Evolutionary conservation across 805 yeast genomes (phyloP), one percentile per base, ranked within the genome.

Genomic region (Naumovozyma baii): DNA sequence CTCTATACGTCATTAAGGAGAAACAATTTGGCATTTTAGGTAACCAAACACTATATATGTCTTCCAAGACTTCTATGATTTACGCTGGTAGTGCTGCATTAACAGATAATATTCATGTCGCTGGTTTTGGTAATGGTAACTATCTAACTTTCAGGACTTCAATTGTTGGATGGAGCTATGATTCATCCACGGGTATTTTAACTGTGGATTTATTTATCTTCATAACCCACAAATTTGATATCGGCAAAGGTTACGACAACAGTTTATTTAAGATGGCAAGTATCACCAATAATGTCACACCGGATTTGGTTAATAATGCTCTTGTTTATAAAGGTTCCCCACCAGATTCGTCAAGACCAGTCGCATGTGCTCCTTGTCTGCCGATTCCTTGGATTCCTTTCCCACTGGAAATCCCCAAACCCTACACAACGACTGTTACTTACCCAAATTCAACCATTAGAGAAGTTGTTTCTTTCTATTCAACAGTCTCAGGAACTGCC

Each of bases 191-290:
- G 10, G 50, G 50, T 37, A 19, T 46, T 8, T 33, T 46, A 19
- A 30, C 47, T 13, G 34, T 46, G n/a, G 20, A 12, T 32, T 14
- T 29, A 8, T 29, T 38, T 18, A 16, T 33, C 12, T 25, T 37
- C 33, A 36, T 34, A 15, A 18, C 36, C n/a, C 41, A 44, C 36
- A 18, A 28, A 10, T 34, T 44, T 17, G 31, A 46, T 17, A 46
- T 46, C 26, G 50, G 50, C 22, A 31, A 18, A 12, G 47, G 47
- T 18, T 46, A 46, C 31, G 46, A 43, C 15, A 18, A 8, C 3
- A 15, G 33, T 19, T 17, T 19, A 31, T 40, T 40, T 18, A 9
- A 34, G 18, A 14, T 17, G 25, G 29, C 16, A 10, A 26, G 28
- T 20, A 34, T 40, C 22, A 30, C 29, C 25, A 40, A 40, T 12